Conservation (phyloP, 768 basidiomycete genomes). For the Tylopilus vinaceipallidus region DNA sequence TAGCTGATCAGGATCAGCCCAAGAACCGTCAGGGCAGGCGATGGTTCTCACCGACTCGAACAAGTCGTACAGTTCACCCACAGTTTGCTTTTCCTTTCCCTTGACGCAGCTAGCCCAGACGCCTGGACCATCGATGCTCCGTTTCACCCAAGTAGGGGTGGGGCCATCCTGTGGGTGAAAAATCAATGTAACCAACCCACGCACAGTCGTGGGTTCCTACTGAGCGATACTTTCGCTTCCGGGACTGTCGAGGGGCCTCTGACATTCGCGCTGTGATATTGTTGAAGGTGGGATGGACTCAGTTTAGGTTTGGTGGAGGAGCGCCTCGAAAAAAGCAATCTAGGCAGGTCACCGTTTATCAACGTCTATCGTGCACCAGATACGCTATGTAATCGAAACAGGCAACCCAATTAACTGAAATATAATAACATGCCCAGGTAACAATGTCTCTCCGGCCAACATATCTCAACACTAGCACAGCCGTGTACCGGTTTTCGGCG, state of each 20-base stretch:
- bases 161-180: conserved; percentile 49
- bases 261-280: conserved; percentile 17
- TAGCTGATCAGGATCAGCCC: conserved; percentile 44
- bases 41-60: conserved; percentile 65
- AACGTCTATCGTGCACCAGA: neutral
- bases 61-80: conserved; percentile 74
- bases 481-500: too few relatives aligned
- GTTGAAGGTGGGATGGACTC: neutral
- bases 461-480: too few relatives aligned
- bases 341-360: conserved; percentile 5
- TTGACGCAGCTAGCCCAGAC: conserved; percentile 86
- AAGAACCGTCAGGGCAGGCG: neutral
- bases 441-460: neutral
- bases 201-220: conserved; percentile 31
- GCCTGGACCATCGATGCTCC: conserved; percentile 74
- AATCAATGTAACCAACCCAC: conserved; percentile 4
- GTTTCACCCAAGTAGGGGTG: conserved; percentile 62
- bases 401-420: conserved; percentile 25
- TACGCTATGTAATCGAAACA: conserved; percentile 11
- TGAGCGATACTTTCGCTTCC: conserved; percentile 52
- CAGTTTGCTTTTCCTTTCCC: conserved; percentile 77
- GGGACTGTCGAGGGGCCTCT: conserved; percentile 16
- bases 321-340: too few relatives aligned
- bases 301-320: neutral
- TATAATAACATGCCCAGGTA: conserved; percentile 20